Base-by-base conservation (phyloP, 192 early-diverging fungal genomes). In the Coemansia sp. region DNA sequence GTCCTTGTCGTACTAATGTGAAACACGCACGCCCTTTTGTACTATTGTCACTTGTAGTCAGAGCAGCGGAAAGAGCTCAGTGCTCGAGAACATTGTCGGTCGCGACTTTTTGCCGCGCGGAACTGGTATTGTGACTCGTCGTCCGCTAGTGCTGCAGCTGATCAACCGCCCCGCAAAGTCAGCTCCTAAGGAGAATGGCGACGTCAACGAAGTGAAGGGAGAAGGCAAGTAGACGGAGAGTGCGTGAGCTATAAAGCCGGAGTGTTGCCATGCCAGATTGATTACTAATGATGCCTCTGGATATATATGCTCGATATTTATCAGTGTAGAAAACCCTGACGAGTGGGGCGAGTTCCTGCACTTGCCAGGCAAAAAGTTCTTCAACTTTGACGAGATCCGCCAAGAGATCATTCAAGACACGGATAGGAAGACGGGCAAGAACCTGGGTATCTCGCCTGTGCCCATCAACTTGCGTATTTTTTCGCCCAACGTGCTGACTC, bases 291-390 rank as follows among this genome's bases (percentile, higher is more conserved):
- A 70, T n/a, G 2, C 16, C 43, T 27, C 12, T 50, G 32, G 13
- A 15, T 30, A 10, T 53, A 49, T 34, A 61, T 52, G 60, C 29
- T 27, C n/a, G 40, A 32, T 61, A 40, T 38, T 41, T 70, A 5
- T 15, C 22, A 10, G 29, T 68, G 56, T 79, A 70, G 66, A 87
- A 30, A 89, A 92, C 62, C 78, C 85, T 47, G 86, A 95, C 44
- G 98, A 99, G 78, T 99, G 96, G 96, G 98, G 98, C 43, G 98
- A 99, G 79, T 99, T 99, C 75, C 79, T 99, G 65, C 98, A 99
- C 76, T 80, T 95, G 65, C 98, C 98, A 2, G 97, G 97, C 8
- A 92, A 93, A 74, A 97, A 97, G 86, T 99, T 98, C 70, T 88
- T 83, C 50, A 86, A 98, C 81, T 99, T 99, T 82, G 82, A 95